Base-by-base conservation (phyloP, 2,329 filamentous ascomycete genomes). In the Sarocladium strictum region DNA sequence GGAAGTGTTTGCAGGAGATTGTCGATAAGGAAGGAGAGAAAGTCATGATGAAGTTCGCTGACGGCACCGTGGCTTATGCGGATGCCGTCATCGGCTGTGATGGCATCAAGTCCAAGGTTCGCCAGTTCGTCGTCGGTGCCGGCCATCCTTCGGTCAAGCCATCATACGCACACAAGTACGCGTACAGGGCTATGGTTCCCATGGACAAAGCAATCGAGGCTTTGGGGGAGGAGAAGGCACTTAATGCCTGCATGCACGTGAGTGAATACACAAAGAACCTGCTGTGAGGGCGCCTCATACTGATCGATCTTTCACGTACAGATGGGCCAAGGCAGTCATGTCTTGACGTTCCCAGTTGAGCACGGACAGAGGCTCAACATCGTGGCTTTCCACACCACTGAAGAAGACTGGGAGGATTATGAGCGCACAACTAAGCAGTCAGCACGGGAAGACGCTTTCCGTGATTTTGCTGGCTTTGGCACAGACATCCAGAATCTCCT, bases 51-150 rank as follows among this genome's bases (percentile, higher is more conserved):
- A 59, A 27, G n/a, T 76, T 76, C 53, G 57, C 63, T 21, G 74
- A 76, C 37, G 72, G 72, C 0, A 68, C 69, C 0, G 67, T 64
- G 1, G 70, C 67, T 2, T 58, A 63, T 7, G 69, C 72, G 3
- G 69, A 72, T 24, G 70, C 65, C 0, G 54, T 84, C 0, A 69
- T 87, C 45, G 84, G 81, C 0, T 85, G 81, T 58, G 84, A 87
- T 63, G 84, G 84, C 0, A 84, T 87, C 61, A 85, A 85, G 63
- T 81, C 78, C 9, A 68, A 69, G 15, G 73, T 78, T 1, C 67
- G 82, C 1, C 63, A 75, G 27, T 51, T 33, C 47, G 47, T 51
- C 17, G 47, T 51, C 35, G 47, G 47, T 21, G 11, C 26, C 3
- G 47, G 23, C 17, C 47, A 51, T 62, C 72, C 53, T 61, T 73